Evolutionary conservation across 2,329 filamentous ascomycete species (phyloP), one percentile per base, ranked within the genome.

Genomic region (Monilinia fructigena): DNA sequence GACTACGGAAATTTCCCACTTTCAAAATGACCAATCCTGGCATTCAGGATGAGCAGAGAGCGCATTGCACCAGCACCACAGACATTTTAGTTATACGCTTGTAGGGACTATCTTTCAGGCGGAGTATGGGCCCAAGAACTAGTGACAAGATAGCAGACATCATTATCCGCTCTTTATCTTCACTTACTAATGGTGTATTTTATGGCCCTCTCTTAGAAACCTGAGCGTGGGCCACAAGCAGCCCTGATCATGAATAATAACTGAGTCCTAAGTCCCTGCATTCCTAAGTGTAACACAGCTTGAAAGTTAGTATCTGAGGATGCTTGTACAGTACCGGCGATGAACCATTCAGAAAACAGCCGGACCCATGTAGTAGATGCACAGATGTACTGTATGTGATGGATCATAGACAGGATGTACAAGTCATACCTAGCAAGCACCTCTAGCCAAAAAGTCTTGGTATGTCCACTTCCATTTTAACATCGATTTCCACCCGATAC

Each of bases 1-100:
- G 31, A 20, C 42, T 20, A 47, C 62, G 62, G 62, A 40, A 55
- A 26, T 64, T 64, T 45, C 62, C 62, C 62, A 64, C 53, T 38
- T 40, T 26, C 26, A 45, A 48, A 55, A 59, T 16, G 55, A 47
- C 5, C 55, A 11, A 50, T 23, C 53, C 53, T 18, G 40, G 53
- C 31, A 58, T 28, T 14, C 31, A 31, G 62, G 8, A 4, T 55
- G 50, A 60, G 56, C 28, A 20, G 35, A 45, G 20, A 60, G 42
- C 20, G 42, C 42, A 38, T 35, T 60, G 56, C 56, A 60, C 35
- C 28, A 20, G 14, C 56, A 50, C 23, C 47, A 28, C 26, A 28
- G 28, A n/a, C 61, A 38, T 31, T 38, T 48, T 35, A 45, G 23
- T 50, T 58, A n/a, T 48, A 50, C 62, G 61, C 61, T 64, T 64